Conservation (phyloP, 2,329 filamentous ascomycete species). For the Lomentospora prolificans region DNA sequence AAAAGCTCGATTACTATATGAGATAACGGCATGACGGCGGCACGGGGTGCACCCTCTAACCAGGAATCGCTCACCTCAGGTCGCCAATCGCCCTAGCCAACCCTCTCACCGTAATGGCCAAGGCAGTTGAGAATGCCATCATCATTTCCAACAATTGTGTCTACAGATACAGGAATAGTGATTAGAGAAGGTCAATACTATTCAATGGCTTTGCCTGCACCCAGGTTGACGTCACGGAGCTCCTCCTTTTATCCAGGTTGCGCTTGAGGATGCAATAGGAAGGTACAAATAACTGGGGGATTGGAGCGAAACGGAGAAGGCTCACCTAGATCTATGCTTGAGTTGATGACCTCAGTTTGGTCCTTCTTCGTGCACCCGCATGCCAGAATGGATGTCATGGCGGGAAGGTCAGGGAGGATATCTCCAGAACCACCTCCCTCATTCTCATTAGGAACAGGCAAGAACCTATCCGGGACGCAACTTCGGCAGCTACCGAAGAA, state of each 20-base stretch:
- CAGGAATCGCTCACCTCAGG: too few relatives aligned
- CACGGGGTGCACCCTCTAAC: too few relatives aligned
- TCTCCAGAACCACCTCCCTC: not conserved
- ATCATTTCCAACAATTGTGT: slow-evolving; percentile 3
- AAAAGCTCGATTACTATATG: too few relatives aligned
- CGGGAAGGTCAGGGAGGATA: not conserved
- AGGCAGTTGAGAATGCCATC: slow-evolving; percentile 2
- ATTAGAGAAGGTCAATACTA: not conserved
- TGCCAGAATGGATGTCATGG: not conserved
- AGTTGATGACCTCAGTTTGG: not conserved
- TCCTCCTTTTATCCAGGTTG: too few relatives aligned
- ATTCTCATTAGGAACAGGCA: not conserved
- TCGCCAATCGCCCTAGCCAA: not conserved
- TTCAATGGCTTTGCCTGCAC: too few relatives aligned
- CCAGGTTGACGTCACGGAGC: too few relatives aligned
- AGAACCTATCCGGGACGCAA: not conserved
- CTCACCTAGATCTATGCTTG: slow-evolving; percentile 4
- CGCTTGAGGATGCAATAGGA: too few relatives aligned
- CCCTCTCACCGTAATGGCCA: not conserved
- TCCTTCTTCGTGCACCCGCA: slow-evolving; percentile 4
- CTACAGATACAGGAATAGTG: not conserved
- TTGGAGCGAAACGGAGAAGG: not conserved
- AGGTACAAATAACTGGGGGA: not conserved
- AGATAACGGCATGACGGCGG: too few relatives aligned
- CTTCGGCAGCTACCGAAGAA: not conserved